These are phyloP conservation scores for Colletotrichum phormii DNA, from an alignment of 2,329 filamentous ascomycete species.

Conservation along the genomic window DNA sequence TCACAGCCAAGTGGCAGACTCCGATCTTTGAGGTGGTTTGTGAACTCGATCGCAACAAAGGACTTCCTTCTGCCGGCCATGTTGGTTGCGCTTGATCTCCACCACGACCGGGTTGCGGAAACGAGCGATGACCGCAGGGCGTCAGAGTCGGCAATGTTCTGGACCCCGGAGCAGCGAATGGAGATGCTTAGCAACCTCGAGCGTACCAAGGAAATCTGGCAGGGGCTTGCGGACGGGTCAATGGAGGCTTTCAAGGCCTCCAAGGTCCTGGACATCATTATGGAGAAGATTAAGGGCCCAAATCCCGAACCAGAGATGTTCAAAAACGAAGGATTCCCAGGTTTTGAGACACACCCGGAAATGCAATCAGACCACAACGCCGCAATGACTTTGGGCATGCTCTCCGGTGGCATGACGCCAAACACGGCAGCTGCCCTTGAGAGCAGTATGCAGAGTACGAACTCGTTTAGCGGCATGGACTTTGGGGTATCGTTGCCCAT, in stretches of 20 bases:
- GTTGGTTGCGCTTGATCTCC: slow-evolving; percentile 84
- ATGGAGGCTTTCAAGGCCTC: slow-evolving; percentile 93
- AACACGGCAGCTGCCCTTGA: slow-evolving; percentile 43
- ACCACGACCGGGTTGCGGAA: slow-evolving; percentile 71
- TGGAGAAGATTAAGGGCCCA: slow-evolving; percentile 77
- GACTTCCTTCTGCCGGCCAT: slow-evolving; percentile 91
- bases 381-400: slow-evolving; percentile 56
- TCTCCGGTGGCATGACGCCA: slow-evolving; percentile 51
- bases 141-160: slow-evolving; percentile 62
- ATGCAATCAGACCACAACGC: slow-evolving; percentile 53
- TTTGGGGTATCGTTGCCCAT: slow-evolving; percentile 49
- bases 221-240: slow-evolving; percentile 78
- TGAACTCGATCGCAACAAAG: slow-evolving; percentile 82
- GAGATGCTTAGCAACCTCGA: slow-evolving; percentile 84
- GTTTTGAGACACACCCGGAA: slow-evolving; percentile 37
- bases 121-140: slow-evolving; percentile 52
- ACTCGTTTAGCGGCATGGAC: slow-evolving; percentile 59
- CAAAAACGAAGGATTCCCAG: slow-evolving; percentile 43
- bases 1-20: slow-evolving; percentile 78
- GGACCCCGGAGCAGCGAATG: slow-evolving; percentile 70
- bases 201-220: slow-evolving; percentile 82
- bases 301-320: slow-evolving; percentile 37
- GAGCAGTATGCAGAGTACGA: slow-evolving; percentile 50
- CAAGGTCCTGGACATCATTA: slow-evolving; percentile 83
- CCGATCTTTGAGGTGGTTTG: slow-evolving; percentile 80